Conservation (phyloP, 805 yeast species). For the Candida ascalaphidarum region DNA sequence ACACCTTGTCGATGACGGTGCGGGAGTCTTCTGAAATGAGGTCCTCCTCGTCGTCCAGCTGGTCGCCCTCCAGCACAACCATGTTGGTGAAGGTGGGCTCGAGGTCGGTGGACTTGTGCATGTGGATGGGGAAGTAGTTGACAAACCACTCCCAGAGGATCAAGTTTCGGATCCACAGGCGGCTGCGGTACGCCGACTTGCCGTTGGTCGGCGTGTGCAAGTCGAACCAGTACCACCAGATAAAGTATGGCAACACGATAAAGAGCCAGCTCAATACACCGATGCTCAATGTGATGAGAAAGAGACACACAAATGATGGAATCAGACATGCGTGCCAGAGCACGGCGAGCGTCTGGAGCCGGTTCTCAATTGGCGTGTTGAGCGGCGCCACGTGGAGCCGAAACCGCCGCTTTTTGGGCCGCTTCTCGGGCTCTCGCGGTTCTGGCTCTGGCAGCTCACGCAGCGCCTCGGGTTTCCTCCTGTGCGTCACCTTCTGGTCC, state of each 20-base stretch:
- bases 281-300: conserved; percentile 37
- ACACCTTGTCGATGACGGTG: conserved; percentile 25
- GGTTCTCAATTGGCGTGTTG: conserved; percentile 43
- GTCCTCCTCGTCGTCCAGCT: conserved; percentile 33
- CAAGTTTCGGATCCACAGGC: conserved; percentile 47
- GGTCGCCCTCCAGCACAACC: conserved; percentile 13
- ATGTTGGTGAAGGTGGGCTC: conserved; percentile 60
- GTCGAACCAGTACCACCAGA: conserved; percentile 45
- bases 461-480: too few relatives aligned
- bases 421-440: not conserved
- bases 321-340: conserved; percentile 70
- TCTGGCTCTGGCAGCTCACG: too few relatives aligned
- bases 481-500: too few relatives aligned
- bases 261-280: conserved; percentile 66
- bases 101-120: conserved; percentile 61
- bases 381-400: conserved; percentile 43
- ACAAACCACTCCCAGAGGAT: conserved; percentile 65
- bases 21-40: conserved; percentile 28
- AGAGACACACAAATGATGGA: conserved; percentile 46
- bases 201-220: conserved; percentile 73
- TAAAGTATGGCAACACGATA: conserved; percentile 50
- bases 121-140: conserved; percentile 68
- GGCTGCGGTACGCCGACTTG: conserved; percentile 46
- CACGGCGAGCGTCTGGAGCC: conserved; percentile 61
- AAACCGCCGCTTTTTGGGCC: conserved; percentile 1